A percentile compares a stretch with the other conserved stretches of the same genome.
Conservation (phyloP, 768 basidiomycete genomes). For the Artomyces pyxidatus region DNA sequence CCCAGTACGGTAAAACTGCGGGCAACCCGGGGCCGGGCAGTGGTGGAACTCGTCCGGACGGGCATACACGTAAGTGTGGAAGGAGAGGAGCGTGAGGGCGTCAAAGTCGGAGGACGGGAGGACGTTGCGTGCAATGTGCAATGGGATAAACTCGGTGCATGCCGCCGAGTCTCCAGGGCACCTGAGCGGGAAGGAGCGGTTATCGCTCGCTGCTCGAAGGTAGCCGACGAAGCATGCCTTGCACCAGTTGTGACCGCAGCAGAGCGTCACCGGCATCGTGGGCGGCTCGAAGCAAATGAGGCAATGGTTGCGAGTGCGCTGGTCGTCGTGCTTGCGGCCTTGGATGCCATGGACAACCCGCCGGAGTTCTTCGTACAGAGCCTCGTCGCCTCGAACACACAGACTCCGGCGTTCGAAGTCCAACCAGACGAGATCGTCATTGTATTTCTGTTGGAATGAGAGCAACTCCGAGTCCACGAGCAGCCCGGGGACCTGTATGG, state of each 20-base stretch:
- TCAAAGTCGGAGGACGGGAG: conserved; percentile 47
- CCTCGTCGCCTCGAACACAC: conserved; percentile 46
- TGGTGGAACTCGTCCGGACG: conserved; percentile 57
- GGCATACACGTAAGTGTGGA: conserved; percentile 51
- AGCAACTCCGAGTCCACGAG: conserved; percentile 41
- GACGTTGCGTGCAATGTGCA: conserved; percentile 40
- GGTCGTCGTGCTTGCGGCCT: conserved; percentile 21
- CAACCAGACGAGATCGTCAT: conserved; percentile 47
- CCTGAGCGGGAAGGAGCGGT: conserved; percentile 56
- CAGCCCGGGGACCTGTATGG: conserved; percentile 35
- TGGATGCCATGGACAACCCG: conserved; percentile 29
- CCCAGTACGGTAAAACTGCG: conserved; percentile 58
- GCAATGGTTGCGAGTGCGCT: conserved; percentile 30
- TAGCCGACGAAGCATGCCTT: conserved; percentile 52
- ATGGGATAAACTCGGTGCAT: conserved; percentile 48
- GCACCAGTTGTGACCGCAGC: conserved; percentile 67
- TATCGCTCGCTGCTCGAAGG: conserved; percentile 47
- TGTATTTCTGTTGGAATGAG: conserved; percentile 40
- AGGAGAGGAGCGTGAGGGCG: conserved; percentile 49
- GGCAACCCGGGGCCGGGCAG: conserved; percentile 77
- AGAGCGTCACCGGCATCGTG: conserved; percentile 40
- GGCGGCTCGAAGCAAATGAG: conserved; percentile 64
- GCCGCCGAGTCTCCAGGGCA: conserved; percentile 61
- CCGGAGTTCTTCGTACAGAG: conserved; percentile 34
- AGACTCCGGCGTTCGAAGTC: conserved; percentile 38